Evolutionary conservation across 75 land plant species (phyloP).

Genomic region (Cunninghamia lanceolata): DNA sequence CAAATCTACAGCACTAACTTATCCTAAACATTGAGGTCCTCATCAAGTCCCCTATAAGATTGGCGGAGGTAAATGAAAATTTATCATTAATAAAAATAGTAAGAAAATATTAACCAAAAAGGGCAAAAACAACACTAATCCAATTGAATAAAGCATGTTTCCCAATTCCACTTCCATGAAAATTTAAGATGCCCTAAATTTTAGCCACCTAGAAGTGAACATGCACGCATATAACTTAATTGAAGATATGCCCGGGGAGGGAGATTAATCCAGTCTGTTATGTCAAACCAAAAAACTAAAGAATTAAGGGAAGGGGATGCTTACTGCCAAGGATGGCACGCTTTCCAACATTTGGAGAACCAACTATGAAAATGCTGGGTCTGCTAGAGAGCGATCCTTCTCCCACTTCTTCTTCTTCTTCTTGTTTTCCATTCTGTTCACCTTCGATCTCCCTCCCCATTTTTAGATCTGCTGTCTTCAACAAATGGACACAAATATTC

Average conservation of each 20-base stretch:
- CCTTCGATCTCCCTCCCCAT: neutral
- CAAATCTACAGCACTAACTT: neutral
- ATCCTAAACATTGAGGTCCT: neutral
- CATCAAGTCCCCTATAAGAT: too few relatives aligned
- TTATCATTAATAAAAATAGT: too few relatives aligned
- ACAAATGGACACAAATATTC: neutral
- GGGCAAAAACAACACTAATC: too few relatives aligned
- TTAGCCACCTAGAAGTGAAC: neutral
- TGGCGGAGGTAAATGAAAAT: too few relatives aligned
- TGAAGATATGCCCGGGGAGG: neutral
- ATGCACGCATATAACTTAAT: neutral
- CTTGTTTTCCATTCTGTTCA: neutral
- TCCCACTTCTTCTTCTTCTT: neutral
- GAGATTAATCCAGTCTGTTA: neutral
- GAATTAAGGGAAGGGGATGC: neutral
- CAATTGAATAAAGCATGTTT: too few relatives aligned
- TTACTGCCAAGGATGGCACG: slow-evolving; percentile 63
- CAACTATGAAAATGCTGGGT: slow-evolving; percentile 67
- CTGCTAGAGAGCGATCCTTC: slow-evolving; percentile 22
- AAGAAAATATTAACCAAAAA: too few relatives aligned
- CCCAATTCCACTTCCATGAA: too few relatives aligned
- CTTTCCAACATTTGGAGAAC: slow-evolving; percentile 70
- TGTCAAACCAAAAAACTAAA: neutral
- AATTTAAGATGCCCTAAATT: neutral
- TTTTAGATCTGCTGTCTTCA: neutral